Percentiles rank a stretch among this genome's conserved stretches.
These are phyloP conservation scores for Tetracentron sinense DNA, from an alignment of 164 flowering plant genomes.

Conservation along the genomic window DNA sequence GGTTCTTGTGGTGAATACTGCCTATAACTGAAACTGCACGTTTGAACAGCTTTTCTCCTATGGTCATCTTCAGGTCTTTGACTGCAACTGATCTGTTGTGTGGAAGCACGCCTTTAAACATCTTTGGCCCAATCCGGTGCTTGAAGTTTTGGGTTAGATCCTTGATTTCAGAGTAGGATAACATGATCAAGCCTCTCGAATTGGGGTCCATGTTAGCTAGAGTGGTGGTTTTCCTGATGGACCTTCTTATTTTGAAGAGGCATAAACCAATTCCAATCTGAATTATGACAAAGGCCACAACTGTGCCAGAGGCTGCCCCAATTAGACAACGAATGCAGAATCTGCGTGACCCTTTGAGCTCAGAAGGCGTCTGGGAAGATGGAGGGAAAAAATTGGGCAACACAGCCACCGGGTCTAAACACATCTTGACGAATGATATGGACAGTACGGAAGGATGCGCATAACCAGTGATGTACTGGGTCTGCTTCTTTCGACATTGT, in stretches of 20 bases:
- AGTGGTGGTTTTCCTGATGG: constrained; percentile 20
- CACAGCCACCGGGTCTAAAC: constrained; percentile 61
- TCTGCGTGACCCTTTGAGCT: constrained; percentile 8
- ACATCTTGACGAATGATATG: constrained; percentile 56
- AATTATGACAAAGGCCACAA: constrained; percentile 32
- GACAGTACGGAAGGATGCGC: constrained; percentile 40
- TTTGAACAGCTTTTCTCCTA: constrained; percentile 51
- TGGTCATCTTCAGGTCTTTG: constrained; percentile 29
- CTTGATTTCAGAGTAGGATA: constrained; percentile 50
- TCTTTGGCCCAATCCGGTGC: constrained; percentile 44
- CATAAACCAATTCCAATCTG: constrained; percentile 44
- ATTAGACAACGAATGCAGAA: constrained; percentile 40
- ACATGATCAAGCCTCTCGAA: constrained; percentile 34
- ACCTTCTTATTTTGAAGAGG: constrained; percentile 33
- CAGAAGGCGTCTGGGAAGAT: constrained; percentile 8
- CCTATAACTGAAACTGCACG: constrained; percentile 40
- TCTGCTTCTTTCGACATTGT: constrained; percentile 40
- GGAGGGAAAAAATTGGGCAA: constrained; percentile 22
- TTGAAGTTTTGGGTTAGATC: constrained; percentile 46
- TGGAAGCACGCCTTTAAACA: constrained; percentile 47
- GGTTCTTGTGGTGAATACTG: constrained; percentile 59
- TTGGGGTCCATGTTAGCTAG: constrained; percentile 18
- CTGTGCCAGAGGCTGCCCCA: constrained; percentile 41
- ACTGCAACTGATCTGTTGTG: constrained; percentile 39
- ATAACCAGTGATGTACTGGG: constrained; percentile 52